A percentile compares a stretch with the other conserved stretches of the same genome.
phyloP scores from a whole-genome alignment of 805 yeast species.

The Lipomyces oligophaga region DNA sequence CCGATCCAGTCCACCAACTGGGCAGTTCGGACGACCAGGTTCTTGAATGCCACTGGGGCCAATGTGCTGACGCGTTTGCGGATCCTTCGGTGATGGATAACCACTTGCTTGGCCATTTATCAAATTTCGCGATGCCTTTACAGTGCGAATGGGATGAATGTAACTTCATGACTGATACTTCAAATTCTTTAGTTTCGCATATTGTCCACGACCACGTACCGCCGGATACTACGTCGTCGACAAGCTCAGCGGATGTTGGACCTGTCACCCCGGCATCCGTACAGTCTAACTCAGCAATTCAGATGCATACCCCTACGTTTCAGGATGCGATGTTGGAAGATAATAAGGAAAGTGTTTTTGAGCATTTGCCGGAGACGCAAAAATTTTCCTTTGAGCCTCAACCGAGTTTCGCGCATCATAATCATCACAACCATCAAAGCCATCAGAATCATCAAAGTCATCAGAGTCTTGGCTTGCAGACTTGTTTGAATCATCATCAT shows the following conservation, averaged over 20 bases:
- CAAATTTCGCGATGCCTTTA: slow-evolving; percentile 12
- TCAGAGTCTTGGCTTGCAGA: no score
- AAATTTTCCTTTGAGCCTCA: no score
- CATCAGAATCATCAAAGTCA: slow-evolving; percentile 1
- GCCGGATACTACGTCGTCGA: slow-evolving; percentile 1
- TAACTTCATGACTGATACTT: slow-evolving; percentile 51
- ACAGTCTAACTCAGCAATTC: no score
- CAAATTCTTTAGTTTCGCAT: slow-evolving; percentile 57
- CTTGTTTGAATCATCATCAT: slow-evolving; percentile 2
- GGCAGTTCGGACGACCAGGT: neutral
- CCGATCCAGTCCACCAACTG: neutral
- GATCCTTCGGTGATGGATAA: slow-evolving; percentile 20
- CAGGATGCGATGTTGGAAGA: neutral
- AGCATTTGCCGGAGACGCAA: no score
- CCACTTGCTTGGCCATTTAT: slow-evolving; percentile 18
- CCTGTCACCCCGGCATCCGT: no score
- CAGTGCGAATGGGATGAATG: slow-evolving; percentile 79
- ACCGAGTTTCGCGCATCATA: slow-evolving; percentile 5
- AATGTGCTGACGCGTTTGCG: slow-evolving; percentile 19
- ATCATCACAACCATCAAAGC: neutral
- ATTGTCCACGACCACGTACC: slow-evolving; percentile 47
- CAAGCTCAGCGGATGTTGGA: no score
- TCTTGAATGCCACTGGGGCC: slow-evolving; percentile 29
- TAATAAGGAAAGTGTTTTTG: neutral
- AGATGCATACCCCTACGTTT: neutral